Evolutionary conservation across 2,329 filamentous ascomycete genomes (phyloP).

Genomic region (Aureobasidium subglaciale): DNA sequence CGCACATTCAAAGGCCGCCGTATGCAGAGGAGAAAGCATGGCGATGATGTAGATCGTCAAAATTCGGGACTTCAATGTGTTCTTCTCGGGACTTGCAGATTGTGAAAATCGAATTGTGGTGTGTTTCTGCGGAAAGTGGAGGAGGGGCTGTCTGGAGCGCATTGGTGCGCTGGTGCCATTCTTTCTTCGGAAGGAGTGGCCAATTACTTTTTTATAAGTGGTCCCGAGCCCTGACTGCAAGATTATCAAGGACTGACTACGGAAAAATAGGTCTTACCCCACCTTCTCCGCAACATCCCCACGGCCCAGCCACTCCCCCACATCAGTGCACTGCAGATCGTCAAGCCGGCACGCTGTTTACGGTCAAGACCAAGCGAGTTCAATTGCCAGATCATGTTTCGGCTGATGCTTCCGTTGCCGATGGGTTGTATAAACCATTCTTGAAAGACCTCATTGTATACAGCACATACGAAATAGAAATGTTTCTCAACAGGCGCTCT

Average conservation of each 20-base stretch:
- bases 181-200: constrained; percentile 24
- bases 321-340: neutral
- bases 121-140: constrained; percentile 19
- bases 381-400: neutral
- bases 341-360: neutral
- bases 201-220: constrained; percentile 36
- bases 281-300: neutral
- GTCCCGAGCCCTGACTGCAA: constrained; percentile 10
- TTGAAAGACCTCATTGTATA: neutral
- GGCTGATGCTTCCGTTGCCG: constrained; percentile 1
- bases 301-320: neutral
- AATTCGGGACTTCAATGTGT: constrained; percentile 2
- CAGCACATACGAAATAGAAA: neutral
- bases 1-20: constrained; percentile 14
- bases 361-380: neutral
- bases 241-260: constrained; percentile 22
- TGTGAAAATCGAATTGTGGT: neutral
- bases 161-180: constrained; percentile 18
- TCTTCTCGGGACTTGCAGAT: constrained; percentile 11
- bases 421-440: neutral
- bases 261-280: neutral
- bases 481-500: neutral
- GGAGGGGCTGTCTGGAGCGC: constrained; percentile 21
- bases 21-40: constrained; percentile 2
- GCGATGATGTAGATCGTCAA: constrained; percentile 15